Conservation (phyloP, 2,329 filamentous ascomycete genomes). For the Pezizomycotina sp. region DNA sequence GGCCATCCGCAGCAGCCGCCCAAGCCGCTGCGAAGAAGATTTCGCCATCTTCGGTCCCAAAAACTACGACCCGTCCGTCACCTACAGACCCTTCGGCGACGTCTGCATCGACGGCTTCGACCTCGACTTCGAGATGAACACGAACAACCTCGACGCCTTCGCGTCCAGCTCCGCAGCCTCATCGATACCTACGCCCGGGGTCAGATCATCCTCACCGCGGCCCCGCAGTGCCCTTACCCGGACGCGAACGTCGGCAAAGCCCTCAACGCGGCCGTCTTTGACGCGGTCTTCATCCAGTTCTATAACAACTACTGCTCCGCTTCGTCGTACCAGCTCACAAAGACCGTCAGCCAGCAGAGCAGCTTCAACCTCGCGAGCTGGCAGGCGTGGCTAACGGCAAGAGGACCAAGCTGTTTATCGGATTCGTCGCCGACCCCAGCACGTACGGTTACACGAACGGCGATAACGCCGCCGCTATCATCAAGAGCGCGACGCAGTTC, state of each 20-base stretch:
- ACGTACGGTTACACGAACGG: no score
- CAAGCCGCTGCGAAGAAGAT: slow-evolving; percentile 42
- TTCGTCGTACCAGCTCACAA: slow-evolving; percentile 33
- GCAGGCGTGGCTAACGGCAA: slow-evolving; percentile 52
- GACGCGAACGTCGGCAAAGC: slow-evolving; percentile 37
- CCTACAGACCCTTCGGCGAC: slow-evolving; percentile 48
- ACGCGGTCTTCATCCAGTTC: slow-evolving; percentile 48
- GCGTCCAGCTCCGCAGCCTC: slow-evolving; percentile 39
- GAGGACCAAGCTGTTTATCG: slow-evolving; percentile 43
- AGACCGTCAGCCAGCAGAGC: slow-evolving; percentile 9
- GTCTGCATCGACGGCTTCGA: slow-evolving; percentile 59
- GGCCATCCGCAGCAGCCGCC: slow-evolving; percentile 35
- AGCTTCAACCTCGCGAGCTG: slow-evolving; percentile 31
- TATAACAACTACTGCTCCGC: slow-evolving; percentile 51
- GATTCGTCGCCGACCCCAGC: slow-evolving; percentile 10
- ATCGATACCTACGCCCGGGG: slow-evolving; percentile 35
- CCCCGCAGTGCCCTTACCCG: slow-evolving; percentile 52
- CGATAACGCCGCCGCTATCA: no score
- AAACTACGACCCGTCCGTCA: slow-evolving; percentile 29
- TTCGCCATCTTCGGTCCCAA: slow-evolving; percentile 50
- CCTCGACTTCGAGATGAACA: slow-evolving; percentile 53
- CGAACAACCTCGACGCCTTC: slow-evolving; percentile 44
- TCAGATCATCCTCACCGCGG: slow-evolving; percentile 44
- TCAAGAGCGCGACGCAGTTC: no score
- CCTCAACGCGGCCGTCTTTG: slow-evolving; percentile 34